Evolutionary conservation across 192 early-diverging fungal species (phyloP), one percentile per base, ranked within the genome.

Genomic region (Rhizophagus clarus): DNA sequence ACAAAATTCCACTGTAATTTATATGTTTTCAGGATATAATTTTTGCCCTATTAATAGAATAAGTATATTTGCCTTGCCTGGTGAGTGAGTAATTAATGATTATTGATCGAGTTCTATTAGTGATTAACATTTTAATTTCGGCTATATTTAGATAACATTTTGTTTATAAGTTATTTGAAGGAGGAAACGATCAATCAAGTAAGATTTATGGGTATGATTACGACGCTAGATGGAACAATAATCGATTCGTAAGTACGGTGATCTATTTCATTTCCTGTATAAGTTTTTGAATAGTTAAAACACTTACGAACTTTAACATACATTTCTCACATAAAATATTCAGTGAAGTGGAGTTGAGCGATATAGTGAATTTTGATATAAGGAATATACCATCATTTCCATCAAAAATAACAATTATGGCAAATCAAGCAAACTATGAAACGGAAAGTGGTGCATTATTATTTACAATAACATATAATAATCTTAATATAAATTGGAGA

Each of bases 31-130:
- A 10, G 28, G 10, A 29, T 29, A 28, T 28, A 64, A 64, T 64
- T 64, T 64, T 64, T 64, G 63, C 29, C 63, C 63, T 12, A 11
- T 28, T 64, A 15, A 64, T 64, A 24, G 63, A 64, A 64, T 64
- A 15, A 29, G 12, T 64, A 29, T 64, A 28, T 28, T 64, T 26
- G 11, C 63, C 4, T 64, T 64, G 4, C 63, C 63, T 28, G 63
- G 63, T 64, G 14, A 64, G 24, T 63, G 20, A 1, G 4, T 49
- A 17, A 49, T 56, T 20, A 56, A 5, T 56, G 4, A 56, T 56
- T 22, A 56, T 20, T 56, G 49, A 20, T 20, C 51, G 17, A 22
- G 15, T 22, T 56, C 20, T 5, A 22, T 22, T 22, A 56, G 7
- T 22, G 20, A 56, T 22, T 20, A 56, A 17, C 4, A 56, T 1